These are phyloP conservation scores for Trichoderma sp. DNA, from an alignment of 2,329 filamentous ascomycete species.

Conservation along the genomic window DNA sequence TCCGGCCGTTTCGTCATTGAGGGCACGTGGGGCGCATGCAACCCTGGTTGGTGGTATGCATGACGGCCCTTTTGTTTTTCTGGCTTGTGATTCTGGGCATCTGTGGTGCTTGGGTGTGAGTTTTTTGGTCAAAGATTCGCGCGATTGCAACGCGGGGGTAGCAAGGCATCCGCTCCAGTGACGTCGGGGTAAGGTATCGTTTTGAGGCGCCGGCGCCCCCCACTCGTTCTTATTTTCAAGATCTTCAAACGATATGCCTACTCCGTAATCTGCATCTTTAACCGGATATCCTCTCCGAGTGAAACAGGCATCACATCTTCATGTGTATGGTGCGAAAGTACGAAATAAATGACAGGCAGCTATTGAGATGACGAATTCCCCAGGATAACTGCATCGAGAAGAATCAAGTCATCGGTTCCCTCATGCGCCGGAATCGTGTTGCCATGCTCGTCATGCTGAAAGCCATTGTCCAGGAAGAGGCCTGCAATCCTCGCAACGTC, in stretches of 20 bases:
- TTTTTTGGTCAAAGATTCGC: background rate
- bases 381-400: background rate
- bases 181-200: background rate
- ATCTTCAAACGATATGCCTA: background rate
- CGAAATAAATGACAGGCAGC: too few relatives aligned
- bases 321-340: too few relatives aligned
- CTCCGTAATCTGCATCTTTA: background rate
- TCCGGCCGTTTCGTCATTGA: slow-evolving; percentile 2
- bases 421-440: background rate
- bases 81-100: background rate
- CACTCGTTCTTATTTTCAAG: background rate
- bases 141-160: background rate
- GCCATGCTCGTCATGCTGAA: background rate
- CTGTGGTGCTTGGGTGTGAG: background rate
- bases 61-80: background rate
- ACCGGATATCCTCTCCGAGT: background rate
- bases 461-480: background rate
- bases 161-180: background rate
- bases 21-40: slow-evolving; percentile 13
- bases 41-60: slow-evolving; percentile 12
- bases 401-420: background rate
- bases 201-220: background rate
- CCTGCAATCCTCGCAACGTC: background rate
- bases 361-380: background rate
- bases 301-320: too few relatives aligned